These are phyloP conservation scores for Saturnispora gosingensis DNA, from an alignment of 805 yeast species.

Conservation along the genomic window DNA sequence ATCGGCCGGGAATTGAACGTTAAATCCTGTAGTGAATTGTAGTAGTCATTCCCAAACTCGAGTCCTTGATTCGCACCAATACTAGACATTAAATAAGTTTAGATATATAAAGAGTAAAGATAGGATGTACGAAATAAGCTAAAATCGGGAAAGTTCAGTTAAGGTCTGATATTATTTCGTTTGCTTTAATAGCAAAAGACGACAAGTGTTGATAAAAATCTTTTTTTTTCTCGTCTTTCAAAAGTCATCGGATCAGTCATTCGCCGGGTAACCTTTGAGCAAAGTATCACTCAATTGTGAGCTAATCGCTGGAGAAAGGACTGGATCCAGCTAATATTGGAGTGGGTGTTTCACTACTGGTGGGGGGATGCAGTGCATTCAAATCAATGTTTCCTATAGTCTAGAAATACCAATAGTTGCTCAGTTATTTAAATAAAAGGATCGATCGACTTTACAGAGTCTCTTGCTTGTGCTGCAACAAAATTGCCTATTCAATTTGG, in stretches of 20 bases:
- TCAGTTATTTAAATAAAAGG: too few relatives aligned
- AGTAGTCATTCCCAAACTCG: conserved; percentile 51
- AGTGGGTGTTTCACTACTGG: too few relatives aligned
- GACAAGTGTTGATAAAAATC: neutral
- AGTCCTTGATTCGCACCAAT: conserved; percentile 10
- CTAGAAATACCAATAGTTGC: too few relatives aligned
- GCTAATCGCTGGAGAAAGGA: neutral
- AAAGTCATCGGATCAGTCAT: neutral
- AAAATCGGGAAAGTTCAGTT: neutral
- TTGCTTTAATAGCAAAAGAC: neutral
- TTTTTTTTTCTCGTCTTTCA: neutral
- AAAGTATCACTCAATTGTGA: too few relatives aligned
- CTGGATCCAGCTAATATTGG: too few relatives aligned
- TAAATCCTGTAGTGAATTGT: conserved; percentile 59
- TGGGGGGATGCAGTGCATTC: too few relatives aligned
- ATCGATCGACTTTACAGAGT: too few relatives aligned
- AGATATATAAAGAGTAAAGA: neutral
- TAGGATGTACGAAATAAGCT: neutral
- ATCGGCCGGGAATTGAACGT: conserved; percentile 88
- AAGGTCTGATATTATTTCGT: neutral
- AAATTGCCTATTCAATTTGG: too few relatives aligned
- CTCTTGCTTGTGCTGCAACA: too few relatives aligned
- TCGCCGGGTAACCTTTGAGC: neutral
- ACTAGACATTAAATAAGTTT: neutral
- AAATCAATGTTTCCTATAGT: too few relatives aligned